A percentile compares a stretch with the other conserved stretches of the same genome.
Conservation (phyloP, 768 basidiomycete species). For the Suillus variegatus region DNA sequence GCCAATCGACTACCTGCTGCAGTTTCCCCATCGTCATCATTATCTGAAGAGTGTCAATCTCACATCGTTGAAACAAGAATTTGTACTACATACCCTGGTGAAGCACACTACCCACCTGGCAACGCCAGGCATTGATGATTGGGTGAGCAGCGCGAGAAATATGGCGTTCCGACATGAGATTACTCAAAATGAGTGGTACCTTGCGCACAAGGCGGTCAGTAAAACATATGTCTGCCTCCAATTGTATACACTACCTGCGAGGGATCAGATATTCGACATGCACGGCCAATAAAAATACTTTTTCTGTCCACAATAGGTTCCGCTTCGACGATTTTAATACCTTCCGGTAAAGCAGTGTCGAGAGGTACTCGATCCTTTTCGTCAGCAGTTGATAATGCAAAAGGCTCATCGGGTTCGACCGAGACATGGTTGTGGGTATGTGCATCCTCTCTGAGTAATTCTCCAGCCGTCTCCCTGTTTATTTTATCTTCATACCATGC, state of each 20-base stretch:
- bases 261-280: constrained; percentile 77
- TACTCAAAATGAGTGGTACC: constrained; percentile 68
- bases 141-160: constrained; percentile 79
- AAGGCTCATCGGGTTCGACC: constrained; percentile 13
- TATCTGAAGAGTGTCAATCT: constrained; percentile 53
- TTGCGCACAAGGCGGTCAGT: constrained; percentile 24
- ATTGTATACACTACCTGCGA: constrained; percentile 54
- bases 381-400: background rate
- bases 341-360: constrained; percentile 48
- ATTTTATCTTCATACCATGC: constrained; percentile 74
- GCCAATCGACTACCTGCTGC: constrained; percentile 90
- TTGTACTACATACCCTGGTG: constrained; percentile 62
- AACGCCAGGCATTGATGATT: constrained; percentile 82
- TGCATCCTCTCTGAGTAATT: constrained; percentile 56
- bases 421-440: constrained; percentile 21
- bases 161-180: constrained; percentile 69
- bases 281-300: constrained; percentile 83
- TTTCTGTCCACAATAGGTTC: constrained; percentile 87
- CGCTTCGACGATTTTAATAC: constrained; percentile 65
- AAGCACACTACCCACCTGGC: constrained; percentile 62
- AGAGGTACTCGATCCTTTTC: constrained; percentile 10
- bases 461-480: constrained; percentile 53
- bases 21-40: constrained; percentile 93
- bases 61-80: background rate
- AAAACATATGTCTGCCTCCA: constrained; percentile 15